Base-by-base conservation (phyloP, 2,329 filamentous ascomycete genomes). In the Penicillium sp. region DNA sequence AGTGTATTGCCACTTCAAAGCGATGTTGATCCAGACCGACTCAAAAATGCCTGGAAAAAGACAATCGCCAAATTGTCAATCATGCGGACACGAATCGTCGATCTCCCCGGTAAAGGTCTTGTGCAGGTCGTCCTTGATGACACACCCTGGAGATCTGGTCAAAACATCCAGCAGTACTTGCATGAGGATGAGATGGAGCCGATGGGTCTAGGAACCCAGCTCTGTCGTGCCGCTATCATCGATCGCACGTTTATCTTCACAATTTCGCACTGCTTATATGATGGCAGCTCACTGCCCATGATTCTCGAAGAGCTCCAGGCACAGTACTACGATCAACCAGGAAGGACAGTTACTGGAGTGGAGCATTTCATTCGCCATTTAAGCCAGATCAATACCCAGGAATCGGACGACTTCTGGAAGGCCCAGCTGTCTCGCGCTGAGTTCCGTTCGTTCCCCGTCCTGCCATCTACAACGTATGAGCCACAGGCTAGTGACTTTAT, bases 11-110 rank as follows among this genome's bases (percentile, higher is more conserved):
- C 33, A 8, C 25, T 48, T 12, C 33, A 38, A 22, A 19, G 2
- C 12, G 22, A 26, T 11, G 38, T 38, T 17, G 11, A 38, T 11
- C 7, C 33, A 35, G 19, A 22, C n/a, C 14, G 35, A 19, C 35
- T 48, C 10, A 14, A 38, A 14, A n/a, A 8, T 12, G 50, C 50
- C 28, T 52, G 50, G 50, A 16, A 17, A n/a, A 22, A 8, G 17
- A 37, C 30, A 33, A 25, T 30, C 6, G 41, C 40, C 5, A 25
- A 22, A 9, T 22, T 22, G 9, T 30, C 50, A 16, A 52, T 45
- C 8, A n/a, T 52, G 25, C 31, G 50, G 5, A 52, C 50, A 10
- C 50, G 50, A 28, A 52, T 52, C 7, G 41, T 52, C 10, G 41
- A 43, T 28, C 25, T 52, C 9, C 30, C 50, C 2, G 33, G 25